Evolutionary conservation across 1,284 basidiomycete species (phyloP).

Genomic region (Tilletia setariae): DNA sequence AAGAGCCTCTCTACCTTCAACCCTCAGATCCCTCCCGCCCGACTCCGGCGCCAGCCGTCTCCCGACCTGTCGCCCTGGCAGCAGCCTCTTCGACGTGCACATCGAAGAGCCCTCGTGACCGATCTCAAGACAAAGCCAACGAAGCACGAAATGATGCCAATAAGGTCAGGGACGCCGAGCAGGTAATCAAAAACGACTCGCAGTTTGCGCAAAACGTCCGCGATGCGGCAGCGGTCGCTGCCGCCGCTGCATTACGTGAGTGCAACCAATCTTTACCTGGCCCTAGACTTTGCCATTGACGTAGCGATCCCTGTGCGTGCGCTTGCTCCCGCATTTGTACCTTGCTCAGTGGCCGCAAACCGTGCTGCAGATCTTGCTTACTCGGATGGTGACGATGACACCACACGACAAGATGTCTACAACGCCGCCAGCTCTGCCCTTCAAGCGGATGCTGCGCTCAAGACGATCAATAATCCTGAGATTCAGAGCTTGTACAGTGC

Average conservation of each 20-base stretch:
- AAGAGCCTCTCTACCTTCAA: background rate
- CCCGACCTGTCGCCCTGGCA: background rate
- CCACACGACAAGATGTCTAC: background rate
- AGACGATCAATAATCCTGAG: slow-evolving; percentile 1
- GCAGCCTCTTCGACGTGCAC: background rate
- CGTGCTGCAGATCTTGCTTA: background rate
- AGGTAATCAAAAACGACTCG: background rate
- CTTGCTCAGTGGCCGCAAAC: background rate
- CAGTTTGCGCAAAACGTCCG: background rate
- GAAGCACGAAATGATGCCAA: background rate
- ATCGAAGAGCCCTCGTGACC: background rate
- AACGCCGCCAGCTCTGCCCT: background rate
- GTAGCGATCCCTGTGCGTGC: no score
- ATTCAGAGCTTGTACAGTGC: slow-evolving; percentile 1
- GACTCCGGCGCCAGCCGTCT: background rate
- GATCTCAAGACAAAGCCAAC: background rate
- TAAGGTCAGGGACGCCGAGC: background rate
- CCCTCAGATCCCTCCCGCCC: background rate
- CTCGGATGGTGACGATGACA: background rate
- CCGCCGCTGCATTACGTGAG: background rate
- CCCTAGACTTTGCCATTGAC: no score
- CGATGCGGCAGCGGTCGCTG: background rate
- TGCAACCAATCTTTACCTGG: no score
- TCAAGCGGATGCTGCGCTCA: background rate
- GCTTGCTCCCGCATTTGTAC: no score